Evolutionary conservation across 768 basidiomycete genomes (phyloP).

Genomic region (Termitomyces sp.): DNA sequence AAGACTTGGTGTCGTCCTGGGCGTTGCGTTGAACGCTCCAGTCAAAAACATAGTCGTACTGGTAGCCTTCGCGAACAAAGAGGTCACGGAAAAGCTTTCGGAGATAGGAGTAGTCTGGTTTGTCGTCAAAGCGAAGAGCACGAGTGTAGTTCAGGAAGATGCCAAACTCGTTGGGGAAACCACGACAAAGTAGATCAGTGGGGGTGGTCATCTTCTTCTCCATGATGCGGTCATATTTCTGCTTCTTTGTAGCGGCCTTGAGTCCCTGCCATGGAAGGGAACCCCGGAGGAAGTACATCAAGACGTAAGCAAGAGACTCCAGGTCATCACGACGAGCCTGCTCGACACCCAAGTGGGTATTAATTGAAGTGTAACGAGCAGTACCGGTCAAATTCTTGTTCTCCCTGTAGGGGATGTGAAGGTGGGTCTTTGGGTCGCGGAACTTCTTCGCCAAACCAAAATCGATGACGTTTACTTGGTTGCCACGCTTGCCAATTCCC

Average conservation of each 20-base stretch:
- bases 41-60: constrained; percentile 99
- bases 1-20: constrained; percentile 66
- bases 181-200: constrained; percentile 93
- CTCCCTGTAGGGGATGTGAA: constrained; percentile 99
- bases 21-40: constrained; percentile 87
- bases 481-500: constrained; percentile 99
- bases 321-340: constrained; percentile 97
- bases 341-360: constrained; percentile 97
- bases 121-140: constrained; percentile 98
- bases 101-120: constrained; percentile 99
- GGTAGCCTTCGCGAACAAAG: constrained; percentile 95
- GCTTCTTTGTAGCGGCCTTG: constrained; percentile 99
- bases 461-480: constrained; percentile 98
- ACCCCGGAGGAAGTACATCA: constrained; percentile 99
- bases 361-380: constrained; percentile 98
- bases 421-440: constrained; percentile 98
- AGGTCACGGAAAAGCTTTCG: constrained; percentile 99
- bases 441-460: constrained; percentile 99
- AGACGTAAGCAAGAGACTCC: constrained; percentile 96
- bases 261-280: constrained; percentile 98
- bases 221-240: constrained; percentile 99
- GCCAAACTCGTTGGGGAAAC: constrained; percentile 99
- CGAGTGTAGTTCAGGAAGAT: constrained; percentile 99
- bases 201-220: constrained; percentile 99
- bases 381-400: constrained; percentile 99